Percentiles rank a stretch among this genome's conserved stretches.
These are phyloP conservation scores for Chloranthus sessilifolius DNA, from an alignment of 164 flowering plant species.

Conservation along the genomic window DNA sequence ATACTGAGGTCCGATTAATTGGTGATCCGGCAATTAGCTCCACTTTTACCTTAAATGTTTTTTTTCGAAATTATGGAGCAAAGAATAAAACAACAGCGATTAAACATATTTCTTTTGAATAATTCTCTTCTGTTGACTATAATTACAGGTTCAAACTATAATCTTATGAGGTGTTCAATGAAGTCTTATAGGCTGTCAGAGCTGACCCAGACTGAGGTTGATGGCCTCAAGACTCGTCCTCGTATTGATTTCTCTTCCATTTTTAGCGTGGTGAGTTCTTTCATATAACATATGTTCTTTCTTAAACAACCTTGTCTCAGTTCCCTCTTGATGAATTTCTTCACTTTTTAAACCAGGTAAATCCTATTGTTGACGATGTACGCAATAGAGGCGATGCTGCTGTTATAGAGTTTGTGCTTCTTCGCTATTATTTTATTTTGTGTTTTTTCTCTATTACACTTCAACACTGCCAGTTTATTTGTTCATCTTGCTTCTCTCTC, in stretches of 20 bases:
- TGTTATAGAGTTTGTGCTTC: conserved; percentile 70
- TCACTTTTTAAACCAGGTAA: conserved; percentile 38
- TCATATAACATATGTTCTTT: no score
- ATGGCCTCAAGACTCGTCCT: conserved; percentile 77
- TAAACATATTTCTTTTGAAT: no score
- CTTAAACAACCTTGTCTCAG: conserved; percentile 3
- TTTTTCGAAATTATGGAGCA: no score
- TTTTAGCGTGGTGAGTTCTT: conserved; percentile 51
- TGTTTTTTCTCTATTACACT: background rate
- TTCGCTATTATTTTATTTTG: conserved; percentile 9
- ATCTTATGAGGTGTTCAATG: conserved; percentile 54
- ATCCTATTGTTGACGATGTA: conserved; percentile 91
- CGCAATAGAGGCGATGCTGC: conserved; percentile 85
- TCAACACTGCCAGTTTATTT: no score
- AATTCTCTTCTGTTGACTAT: background rate
- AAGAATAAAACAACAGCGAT: no score
- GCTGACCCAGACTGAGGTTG: conserved; percentile 48
- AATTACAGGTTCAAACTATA: conserved; percentile 23
- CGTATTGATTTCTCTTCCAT: conserved; percentile 90
- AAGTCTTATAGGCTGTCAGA: conserved; percentile 81
- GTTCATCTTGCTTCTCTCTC: background rate
- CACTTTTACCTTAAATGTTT: no score
- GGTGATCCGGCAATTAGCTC: no score
- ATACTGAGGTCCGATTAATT: no score
- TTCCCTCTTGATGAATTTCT: background rate